Conservation (phyloP, 2,329 filamentous ascomycete genomes). For the Coleophoma crateriformis region DNA sequence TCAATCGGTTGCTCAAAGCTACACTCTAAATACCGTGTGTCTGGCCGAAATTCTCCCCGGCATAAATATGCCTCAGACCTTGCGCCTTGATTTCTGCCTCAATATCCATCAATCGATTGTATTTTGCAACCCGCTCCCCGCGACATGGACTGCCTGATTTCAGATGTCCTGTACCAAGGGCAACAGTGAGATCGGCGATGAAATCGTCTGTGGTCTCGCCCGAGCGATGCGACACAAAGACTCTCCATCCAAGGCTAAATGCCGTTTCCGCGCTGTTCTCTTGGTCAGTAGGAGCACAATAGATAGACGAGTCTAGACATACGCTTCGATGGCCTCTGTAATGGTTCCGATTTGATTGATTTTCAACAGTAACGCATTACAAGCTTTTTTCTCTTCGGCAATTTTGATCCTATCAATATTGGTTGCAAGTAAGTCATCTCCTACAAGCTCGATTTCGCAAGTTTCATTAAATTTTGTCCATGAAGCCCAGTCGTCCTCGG, state of each 20-base stretch:
- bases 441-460: slow-evolving; percentile 30
- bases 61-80: too few species aligned
- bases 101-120: slow-evolving; percentile 38
- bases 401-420: slow-evolving; percentile 29
- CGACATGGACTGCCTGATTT: slow-evolving; percentile 34
- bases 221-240: slow-evolving; percentile 36
- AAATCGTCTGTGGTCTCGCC: slow-evolving; percentile 38
- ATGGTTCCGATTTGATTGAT: slow-evolving; percentile 38
- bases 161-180: slow-evolving; percentile 31
- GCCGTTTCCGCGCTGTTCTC: slow-evolving; percentile 8
- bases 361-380: slow-evolving; percentile 34
- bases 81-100: slow-evolving; percentile 25
- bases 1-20: too few species aligned
- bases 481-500: slow-evolving; percentile 32
- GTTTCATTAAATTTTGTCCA: slow-evolving; percentile 30
- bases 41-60: too few species aligned
- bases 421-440: slow-evolving; percentile 34
- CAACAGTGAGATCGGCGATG: slow-evolving; percentile 35
- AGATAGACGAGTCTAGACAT: slow-evolving; percentile 7
- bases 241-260: slow-evolving; percentile 26
- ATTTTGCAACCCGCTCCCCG: slow-evolving; percentile 36
- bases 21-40: too few species aligned
- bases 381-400: slow-evolving; percentile 31
- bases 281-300: not conserved
- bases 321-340: slow-evolving; percentile 33